A percentile compares a stretch with the other conserved stretches of the same genome.
These are phyloP conservation scores for Fusarium sp. DNA, from an alignment of 2,329 filamentous ascomycete species.

Conservation along the genomic window DNA sequence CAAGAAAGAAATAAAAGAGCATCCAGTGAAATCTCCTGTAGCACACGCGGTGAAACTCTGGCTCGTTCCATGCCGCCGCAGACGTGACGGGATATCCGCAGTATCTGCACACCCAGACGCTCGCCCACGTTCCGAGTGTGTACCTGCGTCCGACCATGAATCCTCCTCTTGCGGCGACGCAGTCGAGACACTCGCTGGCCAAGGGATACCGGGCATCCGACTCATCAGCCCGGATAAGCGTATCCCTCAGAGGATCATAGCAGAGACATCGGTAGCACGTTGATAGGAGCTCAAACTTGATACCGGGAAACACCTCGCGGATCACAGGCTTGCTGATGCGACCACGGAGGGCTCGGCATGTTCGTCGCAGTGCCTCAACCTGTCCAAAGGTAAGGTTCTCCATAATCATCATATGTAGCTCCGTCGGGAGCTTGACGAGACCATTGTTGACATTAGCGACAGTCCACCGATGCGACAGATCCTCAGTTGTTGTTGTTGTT, in stretches of 20 bases:
- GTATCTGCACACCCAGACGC: constrained; percentile 58
- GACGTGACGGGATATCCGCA: constrained; percentile 56
- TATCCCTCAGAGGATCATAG: constrained; percentile 47
- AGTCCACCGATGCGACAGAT: fast-evolving
- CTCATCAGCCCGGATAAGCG: constrained; percentile 50
- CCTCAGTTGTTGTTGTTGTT: not conserved
- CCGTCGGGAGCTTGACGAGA: constrained; percentile 54
- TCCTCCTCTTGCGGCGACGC: constrained; percentile 51
- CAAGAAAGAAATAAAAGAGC: constrained; percentile 53
- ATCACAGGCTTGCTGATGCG: constrained; percentile 53
- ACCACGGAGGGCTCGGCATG: constrained; percentile 53
- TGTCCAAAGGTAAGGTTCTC: constrained; percentile 57
- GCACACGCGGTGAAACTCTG: constrained; percentile 57
- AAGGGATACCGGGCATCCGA: constrained; percentile 52
- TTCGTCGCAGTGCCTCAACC: constrained; percentile 57
- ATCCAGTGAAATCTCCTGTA: constrained; percentile 54
- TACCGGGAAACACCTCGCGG: constrained; percentile 52
- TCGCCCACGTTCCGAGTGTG: constrained; percentile 50
- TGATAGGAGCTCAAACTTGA: constrained; percentile 48
- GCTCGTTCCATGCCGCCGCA: constrained; percentile 48
- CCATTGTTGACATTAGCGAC: not conserved
- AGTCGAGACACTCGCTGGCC: constrained; percentile 55
- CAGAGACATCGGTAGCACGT: constrained; percentile 57
- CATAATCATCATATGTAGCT: constrained; percentile 58
- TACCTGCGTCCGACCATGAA: constrained; percentile 54